phyloP scores from a whole-genome alignment of 108 stramenopile species.

The Bacterosira constricta region DNA sequence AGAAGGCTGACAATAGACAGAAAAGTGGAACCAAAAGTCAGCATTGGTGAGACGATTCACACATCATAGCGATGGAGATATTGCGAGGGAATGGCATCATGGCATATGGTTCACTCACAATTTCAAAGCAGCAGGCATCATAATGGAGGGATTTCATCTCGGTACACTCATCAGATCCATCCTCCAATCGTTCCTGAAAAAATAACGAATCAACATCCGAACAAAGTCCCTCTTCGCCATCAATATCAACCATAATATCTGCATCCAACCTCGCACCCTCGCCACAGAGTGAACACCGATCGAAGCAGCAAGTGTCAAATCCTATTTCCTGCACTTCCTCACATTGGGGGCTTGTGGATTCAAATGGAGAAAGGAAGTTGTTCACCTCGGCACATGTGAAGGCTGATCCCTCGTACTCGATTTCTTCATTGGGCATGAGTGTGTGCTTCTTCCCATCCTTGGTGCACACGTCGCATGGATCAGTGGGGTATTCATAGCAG shows the following conservation, averaged over 20 bases:
- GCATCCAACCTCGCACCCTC: slow-evolving; percentile 40
- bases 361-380: slow-evolving; percentile 48
- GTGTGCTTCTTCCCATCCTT: slow-evolving; percentile 32
- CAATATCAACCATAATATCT: slow-evolving; percentile 39
- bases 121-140: slow-evolving; percentile 50
- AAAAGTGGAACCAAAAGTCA: not conserved
- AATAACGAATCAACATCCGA: slow-evolving; percentile 34
- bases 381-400: slow-evolving; percentile 50
- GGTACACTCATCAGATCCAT: slow-evolving; percentile 39
- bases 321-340: slow-evolving; percentile 13
- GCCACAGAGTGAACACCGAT: slow-evolving; percentile 50
- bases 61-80: not conserved
- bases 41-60: too few species aligned
- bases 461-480: slow-evolving; percentile 44
- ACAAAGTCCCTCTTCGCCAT: slow-evolving; percentile 30
- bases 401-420: slow-evolving; percentile 33
- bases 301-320: slow-evolving; percentile 38
- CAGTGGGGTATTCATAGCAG: slow-evolving; percentile 38
- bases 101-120: slow-evolving; percentile 11
- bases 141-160: slow-evolving; percentile 30
- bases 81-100: too few species aligned
- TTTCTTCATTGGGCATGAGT: slow-evolving; percentile 44
- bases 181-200: slow-evolving; percentile 30
- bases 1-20: slow-evolving; percentile 12
- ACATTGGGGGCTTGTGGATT: slow-evolving; percentile 36